These are phyloP conservation scores for Penicillium antarcticum DNA, from an alignment of 495 filamentous ascomycete genomes.

Conservation along the genomic window DNA sequence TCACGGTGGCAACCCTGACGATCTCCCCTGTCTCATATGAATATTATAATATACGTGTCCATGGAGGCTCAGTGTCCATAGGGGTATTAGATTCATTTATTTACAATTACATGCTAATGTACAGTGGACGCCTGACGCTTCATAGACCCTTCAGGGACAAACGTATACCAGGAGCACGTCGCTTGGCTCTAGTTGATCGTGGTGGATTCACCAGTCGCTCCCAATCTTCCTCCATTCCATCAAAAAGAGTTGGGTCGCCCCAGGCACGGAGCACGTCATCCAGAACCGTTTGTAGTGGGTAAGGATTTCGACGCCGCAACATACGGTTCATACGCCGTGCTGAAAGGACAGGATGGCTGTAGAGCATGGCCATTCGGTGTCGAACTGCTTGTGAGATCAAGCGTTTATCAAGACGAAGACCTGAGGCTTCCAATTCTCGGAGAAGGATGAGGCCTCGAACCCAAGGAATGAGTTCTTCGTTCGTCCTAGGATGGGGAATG, in stretches of 20 bases:
- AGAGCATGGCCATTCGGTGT: constrained; percentile 50
- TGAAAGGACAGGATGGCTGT: constrained; percentile 31
- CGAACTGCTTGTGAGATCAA: constrained; percentile 42
- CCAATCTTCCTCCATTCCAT: constrained; percentile 12
- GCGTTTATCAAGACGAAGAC: constrained; percentile 37
- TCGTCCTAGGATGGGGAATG: constrained; percentile 3
- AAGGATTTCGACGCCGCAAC: constrained; percentile 36
- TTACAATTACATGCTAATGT: constrained; percentile 5
- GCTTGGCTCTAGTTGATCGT: constrained; percentile 12
- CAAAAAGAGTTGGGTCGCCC: constrained; percentile 30
- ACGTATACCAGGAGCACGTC: constrained; percentile 5
- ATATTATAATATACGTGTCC: background rate
- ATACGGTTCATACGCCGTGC: constrained; percentile 32
- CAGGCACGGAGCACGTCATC: constrained; percentile 33
- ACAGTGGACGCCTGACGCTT: background rate
- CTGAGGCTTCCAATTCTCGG: constrained; percentile 39
- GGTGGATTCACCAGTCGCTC: constrained; percentile 26
- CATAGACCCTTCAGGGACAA: constrained; percentile 2
- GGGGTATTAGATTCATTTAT: constrained; percentile 7
- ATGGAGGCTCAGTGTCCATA: background rate
- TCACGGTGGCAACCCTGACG: background rate
- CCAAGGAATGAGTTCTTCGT: constrained; percentile 34
- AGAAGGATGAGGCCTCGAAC: constrained; percentile 52
- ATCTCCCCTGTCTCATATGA: background rate
- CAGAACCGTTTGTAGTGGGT: constrained; percentile 24